Conservation (phyloP, 371 early-diverging fungal species). For the Mucor sp. region DNA sequence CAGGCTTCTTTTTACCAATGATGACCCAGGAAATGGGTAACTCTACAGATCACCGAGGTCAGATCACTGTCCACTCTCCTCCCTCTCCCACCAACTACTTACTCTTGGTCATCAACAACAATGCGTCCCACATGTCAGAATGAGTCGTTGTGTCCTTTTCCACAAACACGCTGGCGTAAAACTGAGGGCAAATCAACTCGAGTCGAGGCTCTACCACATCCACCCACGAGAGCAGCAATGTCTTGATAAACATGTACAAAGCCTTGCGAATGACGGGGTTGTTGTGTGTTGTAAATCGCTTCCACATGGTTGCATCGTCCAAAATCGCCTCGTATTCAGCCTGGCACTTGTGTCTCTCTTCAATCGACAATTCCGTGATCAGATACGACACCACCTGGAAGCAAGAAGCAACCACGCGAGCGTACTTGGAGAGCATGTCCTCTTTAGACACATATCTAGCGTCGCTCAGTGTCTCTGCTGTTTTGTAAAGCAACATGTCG, state of each 20-base stretch:
- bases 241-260: conserved; percentile 47
- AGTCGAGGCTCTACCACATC: conserved; percentile 48
- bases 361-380: conserved; percentile 43
- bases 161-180: conserved; percentile 53
- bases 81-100: conserved; percentile 9
- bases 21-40: conserved; percentile 72
- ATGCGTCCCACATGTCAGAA: conserved; percentile 65
- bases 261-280: conserved; percentile 57
- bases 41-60: conserved; percentile 25
- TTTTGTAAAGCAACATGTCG: conserved; percentile 58
- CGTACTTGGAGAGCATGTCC: conserved; percentile 66
- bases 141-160: conserved; percentile 61
- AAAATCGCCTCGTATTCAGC: conserved; percentile 50
- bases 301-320: conserved; percentile 54
- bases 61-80: background rate
- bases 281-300: conserved; percentile 37
- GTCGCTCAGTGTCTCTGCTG: conserved; percentile 69
- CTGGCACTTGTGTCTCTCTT: conserved; percentile 39
- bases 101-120: conserved; percentile 67
- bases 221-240: conserved; percentile 37
- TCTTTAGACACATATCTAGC: conserved; percentile 64
- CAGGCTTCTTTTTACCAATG: conserved; percentile 65
- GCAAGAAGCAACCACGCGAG: conserved; percentile 57
- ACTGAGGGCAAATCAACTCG: conserved; percentile 49
- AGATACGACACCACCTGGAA: conserved; percentile 55